A percentile compares a stretch with the other conserved stretches of the same genome.
Evolutionary conservation across 352 stramenopile species (phyloP).

Genomic region (Pythium monospermum): DNA sequence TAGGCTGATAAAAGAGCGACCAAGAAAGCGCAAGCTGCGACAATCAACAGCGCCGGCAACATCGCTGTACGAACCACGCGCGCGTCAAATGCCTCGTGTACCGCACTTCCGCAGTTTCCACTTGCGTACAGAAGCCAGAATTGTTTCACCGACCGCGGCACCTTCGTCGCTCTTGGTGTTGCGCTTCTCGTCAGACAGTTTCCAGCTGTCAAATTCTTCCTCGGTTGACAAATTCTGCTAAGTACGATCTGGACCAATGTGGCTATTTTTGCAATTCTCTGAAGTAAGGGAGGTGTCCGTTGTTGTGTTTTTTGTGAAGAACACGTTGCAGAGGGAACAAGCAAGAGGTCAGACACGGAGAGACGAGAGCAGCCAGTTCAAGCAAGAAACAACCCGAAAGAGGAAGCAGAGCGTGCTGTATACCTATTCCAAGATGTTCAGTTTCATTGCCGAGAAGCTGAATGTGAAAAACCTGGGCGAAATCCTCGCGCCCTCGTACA

Average conservation of each 20-base stretch:
- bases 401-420: too few relatives aligned
- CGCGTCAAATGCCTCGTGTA: too few relatives aligned
- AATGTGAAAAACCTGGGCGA: slow-evolving; percentile 88
- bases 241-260: slow-evolving; percentile 3
- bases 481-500: slow-evolving; percentile 82
- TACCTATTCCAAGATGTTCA: slow-evolving; percentile 63
- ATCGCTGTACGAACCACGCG: too few relatives aligned
- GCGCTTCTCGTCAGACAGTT: too few relatives aligned
- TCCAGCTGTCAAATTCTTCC: too few relatives aligned
- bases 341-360: background rate
- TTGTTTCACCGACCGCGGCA: too few relatives aligned
- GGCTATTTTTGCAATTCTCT: slow-evolving; percentile 12
- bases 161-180: too few relatives aligned
- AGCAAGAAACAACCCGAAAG: too few relatives aligned
- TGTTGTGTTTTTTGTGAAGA: slow-evolving; percentile 2
- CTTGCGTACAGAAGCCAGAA: too few relatives aligned
- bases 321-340: too few relatives aligned
- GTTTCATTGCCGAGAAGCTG: slow-evolving; percentile 85
- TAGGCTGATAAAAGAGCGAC: background rate
- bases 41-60: slow-evolving; percentile 6
- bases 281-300: slow-evolving; percentile 7
- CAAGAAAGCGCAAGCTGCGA: background rate
- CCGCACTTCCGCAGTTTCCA: too few relatives aligned
- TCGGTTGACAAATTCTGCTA: too few relatives aligned
- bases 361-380: background rate